Evolutionary conservation across 2,329 filamentous ascomycete genomes (phyloP), one percentile per base, ranked within the genome.

Genomic region (Xylariaceae sp.): DNA sequence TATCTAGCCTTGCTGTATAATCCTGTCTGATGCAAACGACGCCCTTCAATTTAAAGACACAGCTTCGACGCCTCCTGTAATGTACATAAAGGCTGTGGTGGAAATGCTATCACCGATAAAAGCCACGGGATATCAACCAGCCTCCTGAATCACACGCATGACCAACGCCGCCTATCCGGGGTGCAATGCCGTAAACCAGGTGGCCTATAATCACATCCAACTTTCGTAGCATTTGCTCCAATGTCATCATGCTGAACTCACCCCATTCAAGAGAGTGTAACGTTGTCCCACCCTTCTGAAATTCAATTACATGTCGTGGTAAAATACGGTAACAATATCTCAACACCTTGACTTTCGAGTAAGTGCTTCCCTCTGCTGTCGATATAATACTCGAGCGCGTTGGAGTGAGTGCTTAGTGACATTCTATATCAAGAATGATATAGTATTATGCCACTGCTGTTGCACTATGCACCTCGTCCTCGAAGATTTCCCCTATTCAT

Each of bases 121-220:
- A 43, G 21, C 42, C 18, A 41, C 29, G 30, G n/a, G 23, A 57
- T 57, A 50, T 47, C 47, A 51, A 57, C 42, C 40, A 48, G 32
- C 46, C 40, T 50, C 36, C 42, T 53, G 26, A 35, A 40, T 23
- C 37, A 29, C 36, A 47, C 37, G 37, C 21, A 29, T 50, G 36
- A 47, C 43, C 54, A 57, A 59, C 53, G 53, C 57, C 53, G 45
- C 50, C 46, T 45, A 47, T 29, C 53, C 49, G 44, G 53, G 9
- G 40, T 30, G 45, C 49, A 49, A 42, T 37, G n/a, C 35, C 35
- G 16, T 18, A 57, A 56, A 53, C 33, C 33, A 57, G 46, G 55
- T n/a, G 43, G 35, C 52, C 21, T 30, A 24, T 45, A 45, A 51
- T 45, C 52, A 52, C 47, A 58, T 48, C 55, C 51, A 58, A 58